These are phyloP conservation scores for Saccharomycopsis sp. DNA, from an alignment of 805 yeast species.

Conservation along the genomic window DNA sequence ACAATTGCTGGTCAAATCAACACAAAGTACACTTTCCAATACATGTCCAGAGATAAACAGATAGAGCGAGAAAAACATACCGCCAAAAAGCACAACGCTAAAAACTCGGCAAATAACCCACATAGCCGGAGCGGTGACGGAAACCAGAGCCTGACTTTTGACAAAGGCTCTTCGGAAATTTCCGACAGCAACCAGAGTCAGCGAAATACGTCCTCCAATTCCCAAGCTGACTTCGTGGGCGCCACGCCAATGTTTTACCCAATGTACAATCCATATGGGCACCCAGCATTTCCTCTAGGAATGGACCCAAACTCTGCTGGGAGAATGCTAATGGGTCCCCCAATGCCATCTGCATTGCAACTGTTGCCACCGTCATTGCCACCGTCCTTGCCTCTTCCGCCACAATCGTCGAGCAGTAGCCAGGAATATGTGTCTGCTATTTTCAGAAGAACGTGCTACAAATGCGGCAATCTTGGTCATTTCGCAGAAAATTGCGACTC, in stretches of 20 bases:
- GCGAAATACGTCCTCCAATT: not conserved
- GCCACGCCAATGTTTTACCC: not conserved
- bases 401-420: not conserved
- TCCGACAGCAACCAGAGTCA: not conserved
- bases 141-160: not conserved
- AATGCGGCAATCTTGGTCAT: conserved; percentile 30
- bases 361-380: too few relatives aligned
- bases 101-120: not conserved
- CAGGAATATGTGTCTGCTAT: conserved; percentile 21
- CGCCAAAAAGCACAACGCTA: not conserved
- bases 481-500: conserved; percentile 27
- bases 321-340: not conserved
- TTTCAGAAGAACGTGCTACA: conserved; percentile 28
- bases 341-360: not conserved
- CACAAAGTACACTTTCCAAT: too few relatives aligned
- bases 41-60: not conserved
- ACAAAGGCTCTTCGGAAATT: not conserved
- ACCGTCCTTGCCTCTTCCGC: not conserved
- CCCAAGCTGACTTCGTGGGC: not conserved
- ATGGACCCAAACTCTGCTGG: not conserved
- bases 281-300: not conserved
- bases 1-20: too few relatives aligned
- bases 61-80: not conserved
- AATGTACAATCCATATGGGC: not conserved
- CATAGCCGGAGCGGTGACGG: not conserved